Evolutionary conservation across 176 grass and related monocot species (phyloP).

Genomic region (Oryza glaberrima): DNA sequence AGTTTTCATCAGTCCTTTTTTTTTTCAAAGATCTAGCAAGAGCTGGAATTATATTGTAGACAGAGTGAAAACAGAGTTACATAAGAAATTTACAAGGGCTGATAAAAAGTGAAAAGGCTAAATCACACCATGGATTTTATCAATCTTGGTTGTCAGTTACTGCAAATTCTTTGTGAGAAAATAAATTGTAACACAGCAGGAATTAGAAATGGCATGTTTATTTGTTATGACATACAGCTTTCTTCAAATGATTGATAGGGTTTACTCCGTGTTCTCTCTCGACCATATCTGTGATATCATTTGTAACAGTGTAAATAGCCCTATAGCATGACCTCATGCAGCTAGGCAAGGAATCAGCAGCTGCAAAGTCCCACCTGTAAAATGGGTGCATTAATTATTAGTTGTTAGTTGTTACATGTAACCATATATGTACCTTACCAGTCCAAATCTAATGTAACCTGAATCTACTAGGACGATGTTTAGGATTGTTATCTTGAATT

Average conservation of each 20-base stretch:
- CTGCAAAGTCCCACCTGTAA: constrained; percentile 56
- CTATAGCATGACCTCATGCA: constrained; percentile 67
- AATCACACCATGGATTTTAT: too few species aligned
- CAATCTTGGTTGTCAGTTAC: too few species aligned
- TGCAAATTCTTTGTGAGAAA: background rate
- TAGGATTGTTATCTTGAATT: background rate
- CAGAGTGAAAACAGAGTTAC: too few species aligned
- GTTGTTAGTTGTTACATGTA: background rate
- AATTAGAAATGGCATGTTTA: too few species aligned
- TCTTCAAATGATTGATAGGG: constrained; percentile 42
- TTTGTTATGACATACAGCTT: constrained; percentile 41
- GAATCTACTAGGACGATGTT: background rate
- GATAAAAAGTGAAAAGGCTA: too few species aligned
- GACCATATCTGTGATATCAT: constrained; percentile 47
- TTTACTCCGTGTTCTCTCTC: constrained; percentile 49
- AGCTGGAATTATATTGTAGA: too few species aligned
- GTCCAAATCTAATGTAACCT: too few species aligned
- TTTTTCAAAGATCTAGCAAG: too few species aligned
- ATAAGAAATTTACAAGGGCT: too few species aligned
- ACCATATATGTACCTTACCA: too few species aligned
- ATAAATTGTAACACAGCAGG: too few species aligned
- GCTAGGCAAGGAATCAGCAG: constrained; percentile 45
- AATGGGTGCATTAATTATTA: background rate
- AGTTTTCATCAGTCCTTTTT: too few species aligned
- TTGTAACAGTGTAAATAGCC: constrained; percentile 47